Conservation (phyloP, 345 rosid species). For the Syzygium aromaticum region DNA sequence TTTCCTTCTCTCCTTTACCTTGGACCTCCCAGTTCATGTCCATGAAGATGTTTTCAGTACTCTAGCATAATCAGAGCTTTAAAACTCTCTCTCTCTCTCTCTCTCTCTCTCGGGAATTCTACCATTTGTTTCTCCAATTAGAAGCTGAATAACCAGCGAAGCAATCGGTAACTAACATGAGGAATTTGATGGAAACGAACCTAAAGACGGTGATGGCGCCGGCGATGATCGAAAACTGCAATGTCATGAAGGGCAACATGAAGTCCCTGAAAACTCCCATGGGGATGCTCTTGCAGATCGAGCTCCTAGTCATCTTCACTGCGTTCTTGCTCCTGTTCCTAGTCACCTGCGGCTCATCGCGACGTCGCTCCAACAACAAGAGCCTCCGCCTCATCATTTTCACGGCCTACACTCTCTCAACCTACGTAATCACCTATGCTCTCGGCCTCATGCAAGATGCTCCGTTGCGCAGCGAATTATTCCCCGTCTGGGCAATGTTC, state of each 20-base stretch:
- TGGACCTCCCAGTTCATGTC: not conserved
- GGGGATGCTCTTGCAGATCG: not conserved
- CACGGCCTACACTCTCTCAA: not conserved
- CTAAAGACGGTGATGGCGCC: not conserved
- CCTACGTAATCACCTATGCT: not conserved
- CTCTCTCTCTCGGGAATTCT: too few relatives aligned
- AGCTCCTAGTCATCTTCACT: not conserved
- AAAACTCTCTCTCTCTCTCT: not conserved
- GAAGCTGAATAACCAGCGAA: too few relatives aligned
- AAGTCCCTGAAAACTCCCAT: not conserved
- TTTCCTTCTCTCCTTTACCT: not conserved
- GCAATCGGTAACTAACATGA: not conserved
- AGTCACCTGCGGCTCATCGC: not conserved
- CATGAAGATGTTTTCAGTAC: not conserved
- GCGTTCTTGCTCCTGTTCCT: not conserved
- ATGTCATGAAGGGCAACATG: not conserved
- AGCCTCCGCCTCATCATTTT: not conserved
- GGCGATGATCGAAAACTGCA: not conserved
- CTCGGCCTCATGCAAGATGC: not conserved
- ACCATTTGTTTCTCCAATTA: too few relatives aligned
- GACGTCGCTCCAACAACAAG: not conserved
- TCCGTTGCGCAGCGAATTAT: not conserved
- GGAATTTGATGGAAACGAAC: not conserved
- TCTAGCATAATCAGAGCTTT: not conserved
- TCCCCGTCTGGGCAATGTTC: not conserved